These are phyloP conservation scores for Musa troglodytarum DNA, from an alignment of 176 grass and related monocot genomes.

Conservation along the genomic window DNA sequence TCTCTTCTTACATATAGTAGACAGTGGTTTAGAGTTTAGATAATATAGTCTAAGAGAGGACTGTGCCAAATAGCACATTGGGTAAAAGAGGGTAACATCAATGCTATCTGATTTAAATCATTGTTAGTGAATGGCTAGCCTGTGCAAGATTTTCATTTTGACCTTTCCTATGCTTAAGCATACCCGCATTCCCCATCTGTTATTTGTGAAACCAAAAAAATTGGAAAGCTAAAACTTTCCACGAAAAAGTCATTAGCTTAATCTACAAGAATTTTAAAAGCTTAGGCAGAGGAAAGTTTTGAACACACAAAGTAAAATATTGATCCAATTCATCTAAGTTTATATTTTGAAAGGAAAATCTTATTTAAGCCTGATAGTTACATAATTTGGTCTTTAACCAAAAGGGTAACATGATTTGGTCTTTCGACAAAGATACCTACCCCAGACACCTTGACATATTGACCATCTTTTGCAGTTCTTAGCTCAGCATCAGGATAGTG, in stretches of 20 bases:
- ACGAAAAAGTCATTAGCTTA: no score
- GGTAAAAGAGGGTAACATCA: neutral
- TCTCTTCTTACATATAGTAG: no score
- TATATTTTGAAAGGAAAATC: neutral
- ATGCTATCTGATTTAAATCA: no score
- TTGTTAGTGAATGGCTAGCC: no score
- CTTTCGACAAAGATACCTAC: constrained; percentile 36
- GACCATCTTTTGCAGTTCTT: constrained; percentile 69
- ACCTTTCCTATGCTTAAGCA: no score
- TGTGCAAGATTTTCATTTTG: no score
- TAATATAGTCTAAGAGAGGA: neutral
- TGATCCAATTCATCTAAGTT: neutral
- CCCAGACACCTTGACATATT: constrained; percentile 91
- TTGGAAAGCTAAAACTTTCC: no score
- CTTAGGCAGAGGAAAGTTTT: neutral
- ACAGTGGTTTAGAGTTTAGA: neutral
- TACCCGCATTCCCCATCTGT: no score
- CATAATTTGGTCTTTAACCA: neutral
- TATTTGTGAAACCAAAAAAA: no score
- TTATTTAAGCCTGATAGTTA: neutral
- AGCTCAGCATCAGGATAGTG: constrained; percentile 84
- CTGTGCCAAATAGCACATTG: neutral
- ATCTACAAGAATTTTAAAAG: no score
- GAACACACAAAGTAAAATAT: neutral
- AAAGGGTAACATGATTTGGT: neutral